These are phyloP conservation scores for Leishmania tarentolae DNA, from an alignment of 208 protist species.

Conservation along the genomic window DNA sequence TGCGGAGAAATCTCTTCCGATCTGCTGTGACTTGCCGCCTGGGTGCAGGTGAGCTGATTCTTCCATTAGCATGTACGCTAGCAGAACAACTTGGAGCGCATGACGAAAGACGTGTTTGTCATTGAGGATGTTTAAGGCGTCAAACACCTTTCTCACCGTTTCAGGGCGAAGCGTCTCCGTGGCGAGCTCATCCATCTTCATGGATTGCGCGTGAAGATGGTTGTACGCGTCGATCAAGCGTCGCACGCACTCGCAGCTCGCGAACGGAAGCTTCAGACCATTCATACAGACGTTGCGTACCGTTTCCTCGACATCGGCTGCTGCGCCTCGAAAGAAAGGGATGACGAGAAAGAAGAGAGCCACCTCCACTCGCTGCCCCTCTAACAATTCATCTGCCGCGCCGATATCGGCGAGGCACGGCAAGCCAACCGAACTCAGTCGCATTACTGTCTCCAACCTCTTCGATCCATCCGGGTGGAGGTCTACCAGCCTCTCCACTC, in stretches of 20 bases:
- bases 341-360: constrained; percentile 52
- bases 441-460: constrained; percentile 27
- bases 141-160: constrained; percentile 56
- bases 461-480: constrained; percentile 6
- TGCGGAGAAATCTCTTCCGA: constrained; percentile 5
- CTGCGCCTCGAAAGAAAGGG: constrained; percentile 48
- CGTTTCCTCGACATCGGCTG: constrained; percentile 39
- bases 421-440: constrained; percentile 37
- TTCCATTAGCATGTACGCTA: constrained; percentile 58
- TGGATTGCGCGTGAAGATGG: constrained; percentile 28
- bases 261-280: constrained; percentile 75
- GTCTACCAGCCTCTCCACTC: constrained; percentile 38
- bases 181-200: constrained; percentile 32
- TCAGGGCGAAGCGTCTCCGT: constrained; percentile 9
- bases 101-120: constrained; percentile 49
- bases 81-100: constrained; percentile 63
- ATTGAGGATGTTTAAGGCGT: constrained; percentile 52
- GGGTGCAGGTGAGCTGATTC: not conserved
- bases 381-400: constrained; percentile 14
- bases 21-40: not conserved
- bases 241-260: constrained; percentile 50
- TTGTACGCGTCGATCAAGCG: constrained; percentile 77
- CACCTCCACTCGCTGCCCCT: constrained; percentile 26
- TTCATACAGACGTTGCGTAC: constrained; percentile 74
- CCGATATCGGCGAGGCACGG: constrained; percentile 36